Evolutionary conservation across 352 stramenopile genomes (phyloP).

Genomic region (Globisporangium middletonii): DNA sequence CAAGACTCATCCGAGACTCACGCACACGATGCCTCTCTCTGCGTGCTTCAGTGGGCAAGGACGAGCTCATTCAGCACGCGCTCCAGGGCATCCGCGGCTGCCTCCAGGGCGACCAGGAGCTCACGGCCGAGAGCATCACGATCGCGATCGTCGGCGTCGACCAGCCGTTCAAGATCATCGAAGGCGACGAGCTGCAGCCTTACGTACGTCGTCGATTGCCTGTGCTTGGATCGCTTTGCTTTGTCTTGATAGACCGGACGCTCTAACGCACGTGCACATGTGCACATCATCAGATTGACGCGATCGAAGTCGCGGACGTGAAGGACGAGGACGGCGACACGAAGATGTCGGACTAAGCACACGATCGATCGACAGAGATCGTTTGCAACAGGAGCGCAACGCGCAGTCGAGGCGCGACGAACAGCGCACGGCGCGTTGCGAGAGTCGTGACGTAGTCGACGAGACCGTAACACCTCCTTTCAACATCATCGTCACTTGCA

Average conservation of each 20-base stretch:
- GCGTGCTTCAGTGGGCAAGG: conserved; percentile 57
- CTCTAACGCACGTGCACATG: neutral
- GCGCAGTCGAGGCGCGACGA: neutral
- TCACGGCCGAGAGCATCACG: conserved; percentile 91
- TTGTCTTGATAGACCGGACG: neutral
- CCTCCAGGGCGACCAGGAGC: conserved; percentile 93
- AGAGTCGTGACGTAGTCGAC: no score
- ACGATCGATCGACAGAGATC: neutral
- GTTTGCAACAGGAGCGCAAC: neutral
- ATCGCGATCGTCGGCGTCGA: conserved; percentile 94
- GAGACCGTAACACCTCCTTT: no score
- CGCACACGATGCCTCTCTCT: neutral
- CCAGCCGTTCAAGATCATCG: conserved; percentile 92
- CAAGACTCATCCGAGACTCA: neutral
- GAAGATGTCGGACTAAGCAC: conserved; percentile 76
- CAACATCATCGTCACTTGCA: no score
- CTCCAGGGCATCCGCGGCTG: conserved; percentile 95
- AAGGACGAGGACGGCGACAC: conserved; percentile 77
- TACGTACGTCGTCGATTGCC: conserved; percentile 70
- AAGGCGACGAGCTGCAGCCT: conserved; percentile 90
- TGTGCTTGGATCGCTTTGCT: neutral
- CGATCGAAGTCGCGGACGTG: conserved; percentile 78
- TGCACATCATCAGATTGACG: conserved; percentile 58
- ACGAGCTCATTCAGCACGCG: conserved; percentile 98
- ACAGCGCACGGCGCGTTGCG: no score